These are phyloP conservation scores for Thermomyces lanuginosus DNA, from an alignment of 2,329 filamentous ascomycete species.

Conservation along the genomic window DNA sequence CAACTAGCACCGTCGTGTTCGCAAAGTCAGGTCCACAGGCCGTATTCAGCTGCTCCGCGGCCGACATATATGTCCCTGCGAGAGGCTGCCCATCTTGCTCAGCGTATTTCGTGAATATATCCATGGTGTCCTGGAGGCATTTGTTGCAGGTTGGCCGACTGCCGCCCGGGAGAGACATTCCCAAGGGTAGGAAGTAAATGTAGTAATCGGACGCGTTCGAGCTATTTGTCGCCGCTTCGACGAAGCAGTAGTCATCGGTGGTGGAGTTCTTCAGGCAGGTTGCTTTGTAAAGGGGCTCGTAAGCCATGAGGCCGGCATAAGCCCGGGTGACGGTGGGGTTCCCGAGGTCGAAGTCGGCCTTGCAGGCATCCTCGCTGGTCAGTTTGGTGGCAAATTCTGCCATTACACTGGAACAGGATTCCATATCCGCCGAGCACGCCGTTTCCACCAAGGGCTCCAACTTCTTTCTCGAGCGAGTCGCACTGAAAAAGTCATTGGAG, in stretches of 20 bases:
- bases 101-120: conserved; percentile 55
- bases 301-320: conserved; percentile 59
- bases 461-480: conserved; percentile 50
- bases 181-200: conserved; percentile 73
- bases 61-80: conserved; percentile 49
- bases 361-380: conserved; percentile 48
- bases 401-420: conserved; percentile 51
- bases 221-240: conserved; percentile 64
- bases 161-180: conserved; percentile 49
- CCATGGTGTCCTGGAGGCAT: conserved; percentile 70
- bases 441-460: conserved; percentile 66
- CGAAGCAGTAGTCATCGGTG: conserved; percentile 58
- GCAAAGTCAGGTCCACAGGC: conserved; percentile 42
- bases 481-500: conserved; percentile 70
- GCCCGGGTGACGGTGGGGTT: conserved; percentile 59
- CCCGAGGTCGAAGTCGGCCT: conserved; percentile 47
- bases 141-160: conserved; percentile 57
- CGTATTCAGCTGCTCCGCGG: conserved; percentile 57
- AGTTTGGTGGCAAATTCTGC: conserved; percentile 48
- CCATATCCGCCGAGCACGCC: conserved; percentile 53
- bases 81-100: conserved; percentile 51
- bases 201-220: conserved; percentile 56
- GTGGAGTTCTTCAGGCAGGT: conserved; percentile 57
- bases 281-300: conserved; percentile 61
- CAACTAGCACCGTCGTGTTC: conserved; percentile 27